Conservation (phyloP, 768 basidiomycete genomes). For the Leccinum longicurvipes region DNA sequence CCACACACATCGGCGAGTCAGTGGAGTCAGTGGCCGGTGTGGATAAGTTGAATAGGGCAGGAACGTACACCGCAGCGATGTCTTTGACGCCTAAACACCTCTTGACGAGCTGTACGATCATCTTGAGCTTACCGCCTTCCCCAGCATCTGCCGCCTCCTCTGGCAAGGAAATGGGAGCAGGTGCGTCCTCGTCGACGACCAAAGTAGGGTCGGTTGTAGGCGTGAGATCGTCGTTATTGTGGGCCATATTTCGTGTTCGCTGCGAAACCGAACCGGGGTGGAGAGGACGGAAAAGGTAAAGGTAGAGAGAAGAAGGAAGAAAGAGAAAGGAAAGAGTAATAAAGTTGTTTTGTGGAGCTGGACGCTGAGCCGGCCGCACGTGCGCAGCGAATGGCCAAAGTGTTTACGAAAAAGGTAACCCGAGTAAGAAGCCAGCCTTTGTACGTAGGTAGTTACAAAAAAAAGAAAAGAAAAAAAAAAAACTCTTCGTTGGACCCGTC, state of each 20-base stretch:
- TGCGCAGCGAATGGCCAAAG: conserved; percentile 14
- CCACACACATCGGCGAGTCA: not conserved
- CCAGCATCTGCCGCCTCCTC: conserved; percentile 70
- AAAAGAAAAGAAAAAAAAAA: too few species aligned
- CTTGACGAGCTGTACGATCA: conserved; percentile 89
- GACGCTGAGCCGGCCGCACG: conserved; percentile 16
- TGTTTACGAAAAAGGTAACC: conserved; percentile 15
- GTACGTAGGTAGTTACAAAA: too few species aligned
- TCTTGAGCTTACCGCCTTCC: conserved; percentile 91
- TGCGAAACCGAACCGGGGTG: not conserved
- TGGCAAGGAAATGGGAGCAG: conserved; percentile 63
- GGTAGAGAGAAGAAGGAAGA: not conserved
- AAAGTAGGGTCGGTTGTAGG: conserved; percentile 3
- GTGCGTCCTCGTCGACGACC: conserved; percentile 46
- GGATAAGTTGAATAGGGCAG: not conserved
- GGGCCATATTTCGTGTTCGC: conserved; percentile 16
- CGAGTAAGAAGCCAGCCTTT: not conserved
- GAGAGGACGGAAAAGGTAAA: not conserved
- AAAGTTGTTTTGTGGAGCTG: conserved; percentile 5
- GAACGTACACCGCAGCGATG: conserved; percentile 83
- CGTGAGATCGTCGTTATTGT: conserved; percentile 11
- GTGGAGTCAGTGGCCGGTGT: conserved; percentile 14
- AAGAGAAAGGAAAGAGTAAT: not conserved
- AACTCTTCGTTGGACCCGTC: too few species aligned
- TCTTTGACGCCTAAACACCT: conserved; percentile 93